These are phyloP conservation scores for Groenewaldozyma sp. DNA, from an alignment of 1,139 yeast species.

Conservation along the genomic window DNA sequence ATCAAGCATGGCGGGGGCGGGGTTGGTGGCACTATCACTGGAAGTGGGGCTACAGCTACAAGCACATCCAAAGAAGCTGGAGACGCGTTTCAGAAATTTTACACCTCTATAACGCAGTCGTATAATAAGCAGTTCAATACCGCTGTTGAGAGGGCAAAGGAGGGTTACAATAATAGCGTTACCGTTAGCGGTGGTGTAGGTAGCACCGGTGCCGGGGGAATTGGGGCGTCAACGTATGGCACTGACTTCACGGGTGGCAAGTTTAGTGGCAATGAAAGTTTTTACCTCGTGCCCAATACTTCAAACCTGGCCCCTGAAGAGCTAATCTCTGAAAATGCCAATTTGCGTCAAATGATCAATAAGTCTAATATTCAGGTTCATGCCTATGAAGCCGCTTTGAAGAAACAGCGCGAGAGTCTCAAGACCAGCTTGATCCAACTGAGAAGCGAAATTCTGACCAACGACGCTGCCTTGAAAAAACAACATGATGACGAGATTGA, in stretches of 20 bases:
- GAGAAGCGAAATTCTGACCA: conserved; percentile 21
- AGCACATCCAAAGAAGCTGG: background rate
- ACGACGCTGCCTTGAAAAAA: conserved; percentile 22
- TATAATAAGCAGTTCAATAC: conserved; percentile 19
- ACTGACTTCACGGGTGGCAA: conserved; percentile 6
- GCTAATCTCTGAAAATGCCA: conserved; percentile 20
- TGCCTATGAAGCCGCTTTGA: conserved; percentile 27
- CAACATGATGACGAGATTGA: conserved; percentile 27
- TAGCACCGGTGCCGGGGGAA: conserved; percentile 4
- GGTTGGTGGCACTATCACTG: background rate
- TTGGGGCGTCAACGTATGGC: background rate
- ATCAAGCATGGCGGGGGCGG: conserved; percentile 10
- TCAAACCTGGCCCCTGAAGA: conserved; percentile 17
- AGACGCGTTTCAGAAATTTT: conserved; percentile 25
- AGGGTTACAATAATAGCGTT: conserved; percentile 7
- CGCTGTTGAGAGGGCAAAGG: conserved; percentile 14
- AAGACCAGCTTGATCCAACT: conserved; percentile 25
- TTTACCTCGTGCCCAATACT: conserved; percentile 23
- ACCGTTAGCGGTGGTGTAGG: conserved; percentile 3
- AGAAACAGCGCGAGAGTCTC: conserved; percentile 26
- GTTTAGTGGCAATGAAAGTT: conserved; percentile 21
- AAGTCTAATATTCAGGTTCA: conserved; percentile 18
- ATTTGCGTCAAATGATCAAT: conserved; percentile 19
- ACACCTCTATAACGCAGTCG: conserved; percentile 20
- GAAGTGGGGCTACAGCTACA: background rate